phyloP scores from a whole-genome alignment of 768 basidiomycete species.

The Gymnopilus junonius region DNA sequence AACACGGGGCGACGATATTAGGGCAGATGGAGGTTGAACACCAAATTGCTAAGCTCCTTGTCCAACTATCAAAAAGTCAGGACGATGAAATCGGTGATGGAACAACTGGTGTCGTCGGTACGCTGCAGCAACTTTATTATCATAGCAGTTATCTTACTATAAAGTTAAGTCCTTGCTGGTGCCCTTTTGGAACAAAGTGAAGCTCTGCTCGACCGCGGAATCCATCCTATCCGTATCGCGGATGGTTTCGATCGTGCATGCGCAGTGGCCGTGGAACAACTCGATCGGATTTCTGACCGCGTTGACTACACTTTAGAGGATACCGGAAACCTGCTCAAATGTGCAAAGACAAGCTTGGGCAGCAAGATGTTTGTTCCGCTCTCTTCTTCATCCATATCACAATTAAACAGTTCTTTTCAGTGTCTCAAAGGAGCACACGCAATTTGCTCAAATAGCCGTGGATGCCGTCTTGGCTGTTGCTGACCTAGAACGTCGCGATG shows the following conservation, averaged over 20 bases:
- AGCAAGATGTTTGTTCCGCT: constrained; percentile 87
- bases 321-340: constrained; percentile 89
- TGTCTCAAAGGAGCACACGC: constrained; percentile 94
- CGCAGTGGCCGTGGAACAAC: constrained; percentile 83
- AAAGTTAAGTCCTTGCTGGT: constrained; percentile 84
- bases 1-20: constrained; percentile 98
- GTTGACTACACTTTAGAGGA: constrained; percentile 84
- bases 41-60: constrained; percentile 97
- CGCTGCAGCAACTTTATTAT: constrained; percentile 35
- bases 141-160: constrained; percentile 2
- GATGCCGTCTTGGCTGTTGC: constrained; percentile 96
- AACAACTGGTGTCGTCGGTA: constrained; percentile 98
- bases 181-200: constrained; percentile 95
- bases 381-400: not conserved
- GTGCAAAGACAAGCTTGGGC: constrained; percentile 94
- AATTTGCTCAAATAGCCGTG: constrained; percentile 97
- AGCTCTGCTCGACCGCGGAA: constrained; percentile 95
- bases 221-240: constrained; percentile 98
- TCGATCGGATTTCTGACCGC: constrained; percentile 89
- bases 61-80: constrained; percentile 96
- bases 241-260: constrained; percentile 99
- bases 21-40: constrained; percentile 99
- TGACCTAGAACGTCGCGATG: constrained; percentile 92
- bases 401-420: constrained; percentile 43
- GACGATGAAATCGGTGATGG: constrained; percentile 99